Percentiles rank a stretch among this genome's conserved stretches.
These are phyloP conservation scores for Diaporthe sp. DNA, from an alignment of 2,329 filamentous ascomycete genomes.

Conservation along the genomic window DNA sequence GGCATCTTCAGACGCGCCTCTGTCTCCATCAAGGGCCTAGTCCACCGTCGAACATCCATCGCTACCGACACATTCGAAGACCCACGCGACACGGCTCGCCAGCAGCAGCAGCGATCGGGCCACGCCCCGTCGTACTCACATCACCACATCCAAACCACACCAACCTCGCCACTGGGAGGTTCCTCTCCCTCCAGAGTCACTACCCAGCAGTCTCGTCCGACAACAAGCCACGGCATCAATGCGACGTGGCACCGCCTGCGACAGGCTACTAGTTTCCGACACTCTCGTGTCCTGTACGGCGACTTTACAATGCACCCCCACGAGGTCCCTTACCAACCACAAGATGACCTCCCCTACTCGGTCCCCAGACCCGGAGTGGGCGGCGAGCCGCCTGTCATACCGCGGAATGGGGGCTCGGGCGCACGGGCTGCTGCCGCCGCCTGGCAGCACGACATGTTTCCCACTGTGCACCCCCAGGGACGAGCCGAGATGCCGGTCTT, in stretches of 20 bases:
- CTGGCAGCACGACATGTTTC: constrained; percentile 66
- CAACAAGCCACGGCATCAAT: constrained; percentile 60
- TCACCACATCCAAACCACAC: constrained; percentile 39
- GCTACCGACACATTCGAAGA: constrained; percentile 43
- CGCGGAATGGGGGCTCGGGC: constrained; percentile 70
- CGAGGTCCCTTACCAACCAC: constrained; percentile 39
- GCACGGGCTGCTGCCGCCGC: constrained; percentile 72
- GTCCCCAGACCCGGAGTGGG: constrained; percentile 63
- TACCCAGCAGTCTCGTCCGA: constrained; percentile 35
- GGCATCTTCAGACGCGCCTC: constrained; percentile 69
- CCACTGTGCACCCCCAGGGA: constrained; percentile 40
- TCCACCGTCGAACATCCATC: constrained; percentile 62
- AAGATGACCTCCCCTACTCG: constrained; percentile 39
- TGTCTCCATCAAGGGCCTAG: constrained; percentile 66
- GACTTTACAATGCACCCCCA: constrained; percentile 48
- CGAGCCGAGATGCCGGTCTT: constrained; percentile 35
- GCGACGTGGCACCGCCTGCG: constrained; percentile 39
- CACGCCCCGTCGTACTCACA: constrained; percentile 38
- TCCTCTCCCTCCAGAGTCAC: constrained; percentile 7
- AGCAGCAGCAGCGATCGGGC: constrained; percentile 38
- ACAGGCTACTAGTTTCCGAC: constrained; percentile 50
- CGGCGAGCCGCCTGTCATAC: constrained; percentile 71
- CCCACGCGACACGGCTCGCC: constrained; percentile 42
- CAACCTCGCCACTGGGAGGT: constrained; percentile 37
- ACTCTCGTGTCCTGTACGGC: constrained; percentile 61